Evolutionary conservation across 805 yeast species (phyloP).

Genomic region (Candida suzukii): DNA sequence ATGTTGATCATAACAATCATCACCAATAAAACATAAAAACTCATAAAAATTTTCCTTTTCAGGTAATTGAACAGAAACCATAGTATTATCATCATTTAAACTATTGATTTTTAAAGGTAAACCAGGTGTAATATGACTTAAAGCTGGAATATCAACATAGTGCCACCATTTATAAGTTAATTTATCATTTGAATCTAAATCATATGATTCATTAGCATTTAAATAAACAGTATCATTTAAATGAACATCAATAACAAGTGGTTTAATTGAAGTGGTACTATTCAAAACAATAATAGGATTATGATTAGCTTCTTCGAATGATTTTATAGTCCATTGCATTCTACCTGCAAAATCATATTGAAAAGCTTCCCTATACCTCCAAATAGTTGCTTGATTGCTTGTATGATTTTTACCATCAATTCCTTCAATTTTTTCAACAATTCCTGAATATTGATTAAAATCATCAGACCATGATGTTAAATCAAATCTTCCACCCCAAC

Average conservation of each 20-base stretch:
- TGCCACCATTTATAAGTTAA: conserved; percentile 21
- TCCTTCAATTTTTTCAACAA: conserved; percentile 18
- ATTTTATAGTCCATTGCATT: conserved; percentile 26
- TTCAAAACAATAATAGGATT: conserved; percentile 19
- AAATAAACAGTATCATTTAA: conserved; percentile 11
- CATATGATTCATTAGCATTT: conserved; percentile 20
- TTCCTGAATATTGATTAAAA: conserved; percentile 17
- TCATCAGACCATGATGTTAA: conserved; percentile 14
- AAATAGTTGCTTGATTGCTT: conserved; percentile 23
- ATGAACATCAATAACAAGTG: conserved; percentile 8
- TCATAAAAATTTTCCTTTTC: conserved; percentile 4
- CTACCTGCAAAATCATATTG: conserved; percentile 25
- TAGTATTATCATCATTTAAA: conserved; percentile 7
- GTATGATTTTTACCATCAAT: conserved; percentile 9
- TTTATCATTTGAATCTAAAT: conserved; percentile 10
- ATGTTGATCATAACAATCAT: conserved; percentile 15
- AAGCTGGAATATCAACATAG: conserved; percentile 18
- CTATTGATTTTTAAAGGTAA: conserved; percentile 10
- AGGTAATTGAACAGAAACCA: conserved; percentile 12
- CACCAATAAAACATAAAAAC: conserved; percentile 3
- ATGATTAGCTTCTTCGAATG: conserved; percentile 19
- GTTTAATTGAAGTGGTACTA: conserved; percentile 14
- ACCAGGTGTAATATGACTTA: conserved; percentile 15
- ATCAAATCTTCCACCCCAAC: conserved; percentile 29
- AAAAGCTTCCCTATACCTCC: conserved; percentile 28